Base-by-base conservation (phyloP, 2,329 filamentous ascomycete species). In the Ophiostoma quercus region DNA sequence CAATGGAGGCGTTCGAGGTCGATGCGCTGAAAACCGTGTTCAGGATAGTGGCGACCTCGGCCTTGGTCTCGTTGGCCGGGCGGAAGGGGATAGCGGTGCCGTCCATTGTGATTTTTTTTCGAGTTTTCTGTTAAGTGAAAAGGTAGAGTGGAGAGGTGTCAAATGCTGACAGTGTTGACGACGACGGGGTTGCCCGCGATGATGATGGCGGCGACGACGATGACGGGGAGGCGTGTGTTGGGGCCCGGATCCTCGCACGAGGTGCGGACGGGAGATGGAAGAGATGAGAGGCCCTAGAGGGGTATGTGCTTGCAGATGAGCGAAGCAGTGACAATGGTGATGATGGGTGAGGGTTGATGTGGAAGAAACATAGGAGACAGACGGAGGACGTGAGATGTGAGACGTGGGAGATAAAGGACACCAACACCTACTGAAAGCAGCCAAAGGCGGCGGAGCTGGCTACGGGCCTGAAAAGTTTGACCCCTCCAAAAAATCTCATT, bases 11-110 rank as follows among this genome's bases (percentile, higher is more conserved):
- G 76, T 88, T 84, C 2, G 90, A 92, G 3, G 88, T 88, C 76
- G 87, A 82, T 54, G 90, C 87, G 66, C 83, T 86, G 79, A 94
- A 92, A 74, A 92, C 85, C 67, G 84, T 88, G 75, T 87, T 82
- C 74, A 93, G 77, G 62, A 92, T 80, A 70, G 85, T 84, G 72
- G 84, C 80, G 72, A 94, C 81, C 73, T 92, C 91, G 73, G 88
- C 86, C 75, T 86, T 62, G 29, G 57, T n/a, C 9, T 66, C 22
- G 12, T 25, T 41, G 39, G 39, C 43, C 22, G 72, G 72, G 70
- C 73, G 73, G 57, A 75, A 72, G 47, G 76, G 75, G 37, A 74
- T 70, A 43, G 73, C 69, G 66, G 73, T 72, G 25, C 69, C 57
- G 39, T 72, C 66, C 73, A 74, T 73, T 34, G 54, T 22, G 37